Evolutionary conservation across 2,329 filamentous ascomycete genomes (phyloP), one percentile per base, ranked within the genome.

Genomic region (Sclerotinia subarctica): DNA sequence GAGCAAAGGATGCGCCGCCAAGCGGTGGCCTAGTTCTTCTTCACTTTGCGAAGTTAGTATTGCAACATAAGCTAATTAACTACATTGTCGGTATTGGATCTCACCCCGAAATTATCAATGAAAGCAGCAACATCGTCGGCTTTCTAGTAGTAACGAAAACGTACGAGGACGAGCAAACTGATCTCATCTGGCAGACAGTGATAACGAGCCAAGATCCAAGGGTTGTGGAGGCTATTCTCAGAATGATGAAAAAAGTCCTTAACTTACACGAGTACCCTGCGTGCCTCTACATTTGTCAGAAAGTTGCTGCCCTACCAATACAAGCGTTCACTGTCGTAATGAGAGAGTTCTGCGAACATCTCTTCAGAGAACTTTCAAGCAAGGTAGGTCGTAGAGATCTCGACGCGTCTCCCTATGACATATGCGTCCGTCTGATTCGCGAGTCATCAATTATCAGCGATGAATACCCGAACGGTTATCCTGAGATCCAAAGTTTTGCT

Each of bases 71-170:
- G 65, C 82, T 98, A 35, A 86, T 96, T 32, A 88, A 93, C 69
- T 98, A 97, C 78, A 88, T 99, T 57, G 86, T 97, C 64, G 92
- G 94, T 2, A 88, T 94, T 19, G 93, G 93, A 67, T 97, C 94
- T 44, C 95, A 98, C 75, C 93, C 94, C 1, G 93, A 97, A 76
- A 87, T 98, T 65, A 95, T 96, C 26, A 84, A 85, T 47, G 88
- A 93, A 72, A 92, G 92, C 74, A 84, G 85, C 52, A 96, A 97
- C 71, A 91, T 98, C 65, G 83, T 97, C 59, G 92, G 92, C 0
- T 98, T 98, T 75, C 82, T 98, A 64, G 86, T 93, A 29, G 90
- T 95, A 19, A 95, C 92, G 0, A 84, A 84, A 66, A 89, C 87
- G 19, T 97, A 94, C 78, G 86, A 85, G 0, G 78, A 87, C 46